phyloP scores from a whole-genome alignment of 371 early-diverging fungal species.

The Actinomucor elegans region DNA sequence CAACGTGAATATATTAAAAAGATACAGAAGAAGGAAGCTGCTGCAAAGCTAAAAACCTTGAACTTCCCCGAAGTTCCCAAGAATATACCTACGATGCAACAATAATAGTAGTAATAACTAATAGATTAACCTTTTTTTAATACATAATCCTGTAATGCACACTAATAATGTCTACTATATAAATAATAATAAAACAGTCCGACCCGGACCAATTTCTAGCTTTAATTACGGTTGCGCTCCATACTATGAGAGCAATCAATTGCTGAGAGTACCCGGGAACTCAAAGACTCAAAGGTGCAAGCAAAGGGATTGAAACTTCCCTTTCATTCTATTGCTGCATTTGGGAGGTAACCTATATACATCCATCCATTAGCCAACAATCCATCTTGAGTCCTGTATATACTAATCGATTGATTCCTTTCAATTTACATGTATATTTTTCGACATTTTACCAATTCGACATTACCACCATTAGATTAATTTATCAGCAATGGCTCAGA shows the following conservation, averaged over 20 bases:
- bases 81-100: constrained; percentile 1
- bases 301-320: constrained; percentile 12
- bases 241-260: neutral
- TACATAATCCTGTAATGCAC: neutral
- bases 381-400: too few relatives aligned
- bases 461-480: constrained; percentile 14
- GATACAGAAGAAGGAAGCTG: constrained; percentile 42
- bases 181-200: too few relatives aligned
- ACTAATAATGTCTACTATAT: too few relatives aligned
- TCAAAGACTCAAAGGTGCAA: neutral
- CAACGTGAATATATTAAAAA: constrained; percentile 50
- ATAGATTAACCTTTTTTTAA: neutral
- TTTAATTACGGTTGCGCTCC: too few relatives aligned
- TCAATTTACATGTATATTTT: neutral
- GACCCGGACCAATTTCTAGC: too few relatives aligned
- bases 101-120: neutral
- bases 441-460: neutral
- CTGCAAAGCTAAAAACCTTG: constrained; percentile 39
- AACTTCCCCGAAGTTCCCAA: constrained; percentile 61
- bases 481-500: constrained; percentile 74
- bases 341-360: constrained; percentile 19
- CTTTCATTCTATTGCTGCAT: constrained; percentile 24
- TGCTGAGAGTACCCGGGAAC: neutral
- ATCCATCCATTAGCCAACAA: constrained; percentile 7
- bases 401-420: constrained; percentile 1